Conservation (phyloP, 1,139 yeast species). For the Geotrichum citri-aurantii region DNA sequence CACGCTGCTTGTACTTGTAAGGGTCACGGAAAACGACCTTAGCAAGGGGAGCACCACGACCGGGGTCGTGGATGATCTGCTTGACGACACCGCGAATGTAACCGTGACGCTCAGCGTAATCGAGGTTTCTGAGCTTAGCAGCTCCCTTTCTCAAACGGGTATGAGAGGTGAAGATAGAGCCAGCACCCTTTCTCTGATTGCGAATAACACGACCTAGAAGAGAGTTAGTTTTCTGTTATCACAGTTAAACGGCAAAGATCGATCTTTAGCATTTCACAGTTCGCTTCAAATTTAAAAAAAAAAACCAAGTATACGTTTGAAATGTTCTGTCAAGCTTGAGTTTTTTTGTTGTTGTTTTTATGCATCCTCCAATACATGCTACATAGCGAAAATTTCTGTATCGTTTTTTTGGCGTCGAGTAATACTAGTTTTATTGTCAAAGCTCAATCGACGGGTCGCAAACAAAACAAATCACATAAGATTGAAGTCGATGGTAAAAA, state of each 20-base stretch:
- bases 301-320: too few relatives aligned
- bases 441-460: neutral
- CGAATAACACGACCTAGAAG: conserved; percentile 97
- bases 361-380: too few relatives aligned
- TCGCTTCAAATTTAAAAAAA: too few relatives aligned
- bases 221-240: too few relatives aligned
- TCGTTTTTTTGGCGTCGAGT: neutral
- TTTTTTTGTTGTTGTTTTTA: too few relatives aligned
- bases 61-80: conserved; percentile 98
- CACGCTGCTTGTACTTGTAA: conserved; percentile 96
- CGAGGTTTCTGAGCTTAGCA: conserved; percentile 99
- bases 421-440: neutral
- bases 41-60: conserved; percentile 99
- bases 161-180: conserved; percentile 99
- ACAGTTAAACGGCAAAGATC: too few relatives aligned
- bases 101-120: conserved; percentile 99
- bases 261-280: too few relatives aligned
- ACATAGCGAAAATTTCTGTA: too few relatives aligned
- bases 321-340: too few relatives aligned
- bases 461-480: neutral
- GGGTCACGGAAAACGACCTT: conserved; percentile 99
- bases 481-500: neutral
- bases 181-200: conserved; percentile 99
- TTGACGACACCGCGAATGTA: conserved; percentile 98
- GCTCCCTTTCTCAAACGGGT: conserved; percentile 99